Base-by-base conservation (phyloP, 139 green algal species). In the Medakamo hakoo region DNA sequence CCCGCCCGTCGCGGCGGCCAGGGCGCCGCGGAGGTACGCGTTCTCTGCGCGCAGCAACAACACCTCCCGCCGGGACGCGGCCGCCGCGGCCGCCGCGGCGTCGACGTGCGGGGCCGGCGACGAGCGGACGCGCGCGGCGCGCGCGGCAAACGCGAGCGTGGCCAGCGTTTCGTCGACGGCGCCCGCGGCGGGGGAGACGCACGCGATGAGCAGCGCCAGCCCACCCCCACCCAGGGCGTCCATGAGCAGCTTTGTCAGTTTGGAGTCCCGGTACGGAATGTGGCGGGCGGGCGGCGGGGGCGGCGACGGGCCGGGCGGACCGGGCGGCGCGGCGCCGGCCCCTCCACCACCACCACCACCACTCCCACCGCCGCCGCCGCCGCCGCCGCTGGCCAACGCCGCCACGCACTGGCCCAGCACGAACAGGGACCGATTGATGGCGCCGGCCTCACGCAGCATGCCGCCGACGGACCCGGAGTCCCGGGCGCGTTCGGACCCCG, bases 361-460 rank as follows among this genome's bases (percentile, higher is more conserved):
- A n/a, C n/a, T n/a, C n/a, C n/a, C n/a, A n/a, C n/a, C n/a, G n/a
- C n/a, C n/a, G n/a, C n/a, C n/a, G n/a, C n/a, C n/a, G n/a, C n/a
- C n/a, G 0, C 55, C 63, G n/a, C 70, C 70, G 27, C 57, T 56
- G 2, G 70, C 70, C 58, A 76, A 60, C 0, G 64, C 64, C 1
- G 65, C 48, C 40, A 70, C 63, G 58, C 93, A 87, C 77, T 95
- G 95, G 62, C 90, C 89, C 29, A 97, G 75, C 32, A 84, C 83
- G 72, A 95, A 95, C 14, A 97, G 79, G 19, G 70, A 85, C 49
- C 86, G 84, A 78, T 97, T 97, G 82, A 97, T 97, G 82, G 76
- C 85, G 69, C 81, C 76, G 4, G 90, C 93, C 77, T 97, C 90
- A 70, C 86, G 86, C 28, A 90, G 69, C 75, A 85, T 86, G 30